Base-by-base conservation (phyloP, 2,329 filamentous ascomycete species). In the Hymenoscyphus linearis region DNA sequence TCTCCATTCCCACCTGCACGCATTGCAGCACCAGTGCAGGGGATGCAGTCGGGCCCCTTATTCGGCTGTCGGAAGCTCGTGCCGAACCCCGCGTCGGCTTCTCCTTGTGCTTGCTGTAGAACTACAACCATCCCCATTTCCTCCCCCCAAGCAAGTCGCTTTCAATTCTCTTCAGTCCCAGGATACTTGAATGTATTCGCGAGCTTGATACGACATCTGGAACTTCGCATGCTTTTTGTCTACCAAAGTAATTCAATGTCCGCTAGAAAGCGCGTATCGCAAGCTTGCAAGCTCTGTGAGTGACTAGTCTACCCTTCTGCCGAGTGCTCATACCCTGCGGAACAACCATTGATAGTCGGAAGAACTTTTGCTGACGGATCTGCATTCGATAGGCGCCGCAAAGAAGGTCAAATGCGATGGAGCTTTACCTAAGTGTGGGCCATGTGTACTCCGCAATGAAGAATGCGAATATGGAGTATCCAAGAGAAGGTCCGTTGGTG, bases 401-500 rank as follows among this genome's bases (percentile, higher is more conserved):
- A 59, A 55, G 47, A 59, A 59, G 47, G 36, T 59, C 16, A 59
- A 59, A 69, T 72, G 70, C 57, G 70, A 71, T 65, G 70, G 70
- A 2, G 57, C 50, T 13, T 60, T 62, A 10, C 69, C 69, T 6
- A 60, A 47, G 31, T 72, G 70, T 59, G 63, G 64, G 2, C 65
- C 68, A 16, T 72, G 70, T 37, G 61, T 60, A 16, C 53, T 62
- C 9, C 67, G 65, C 50, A 64, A 65, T 14, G 57, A 66, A 27
- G 66, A 67, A 27, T 72, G 70, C 47, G 61, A 62, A 2, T 72
- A 72, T 62, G 69, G 68, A 10, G 59, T 68, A 44, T 70, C 69
- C 12, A 71, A 71, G 57, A 67, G 70, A 34, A 70, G 68, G 68
- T 69, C n/a, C n/a, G n/a, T n/a, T n/a, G n/a, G n/a, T n/a, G n/a